Percentiles rank a stretch among this genome's conserved stretches.
Evolutionary conservation across 2,329 filamentous ascomycete species (phyloP).

Genomic region (Colletotrichum godetiae): DNA sequence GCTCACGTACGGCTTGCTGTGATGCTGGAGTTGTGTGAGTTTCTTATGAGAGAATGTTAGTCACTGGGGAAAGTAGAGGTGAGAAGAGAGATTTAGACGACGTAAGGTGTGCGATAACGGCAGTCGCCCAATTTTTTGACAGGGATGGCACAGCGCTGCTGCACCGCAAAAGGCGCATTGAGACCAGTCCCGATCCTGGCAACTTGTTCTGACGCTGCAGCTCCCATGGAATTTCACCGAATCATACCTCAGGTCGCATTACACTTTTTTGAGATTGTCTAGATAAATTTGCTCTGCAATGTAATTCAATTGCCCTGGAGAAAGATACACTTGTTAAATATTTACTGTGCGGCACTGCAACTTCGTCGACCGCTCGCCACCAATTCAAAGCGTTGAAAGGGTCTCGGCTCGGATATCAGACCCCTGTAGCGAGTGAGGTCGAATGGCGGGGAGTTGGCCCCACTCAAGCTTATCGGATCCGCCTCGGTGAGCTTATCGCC

Average conservation of each 20-base stretch:
- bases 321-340: neutral
- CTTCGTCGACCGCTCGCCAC: too few species aligned
- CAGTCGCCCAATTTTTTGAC: slow-evolving; percentile 20
- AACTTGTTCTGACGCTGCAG: neutral
- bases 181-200: neutral
- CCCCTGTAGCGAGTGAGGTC: slow-evolving; percentile 11
- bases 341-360: neutral
- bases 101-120: slow-evolving; percentile 26
- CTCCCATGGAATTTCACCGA: too few species aligned
- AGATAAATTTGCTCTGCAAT: too few species aligned
- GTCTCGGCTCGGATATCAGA: neutral
- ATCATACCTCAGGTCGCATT: too few species aligned
- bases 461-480: slow-evolving; percentile 33
- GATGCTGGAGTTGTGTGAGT: slow-evolving; percentile 2
- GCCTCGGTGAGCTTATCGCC: slow-evolving; percentile 37
- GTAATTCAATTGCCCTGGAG: too few species aligned
- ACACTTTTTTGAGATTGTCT: too few species aligned
- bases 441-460: slow-evolving; percentile 25
- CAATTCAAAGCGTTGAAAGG: neutral
- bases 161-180: slow-evolving; percentile 8
- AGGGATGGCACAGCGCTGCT: slow-evolving; percentile 10
- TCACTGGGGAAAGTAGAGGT: slow-evolving; percentile 8
- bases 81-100: slow-evolving; percentile 22
- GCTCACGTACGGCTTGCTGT: slow-evolving; percentile 14
- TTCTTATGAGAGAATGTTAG: slow-evolving; percentile 16